phyloP scores from a whole-genome alignment of 345 rosid species.

The Hibiscus trionum region DNA sequence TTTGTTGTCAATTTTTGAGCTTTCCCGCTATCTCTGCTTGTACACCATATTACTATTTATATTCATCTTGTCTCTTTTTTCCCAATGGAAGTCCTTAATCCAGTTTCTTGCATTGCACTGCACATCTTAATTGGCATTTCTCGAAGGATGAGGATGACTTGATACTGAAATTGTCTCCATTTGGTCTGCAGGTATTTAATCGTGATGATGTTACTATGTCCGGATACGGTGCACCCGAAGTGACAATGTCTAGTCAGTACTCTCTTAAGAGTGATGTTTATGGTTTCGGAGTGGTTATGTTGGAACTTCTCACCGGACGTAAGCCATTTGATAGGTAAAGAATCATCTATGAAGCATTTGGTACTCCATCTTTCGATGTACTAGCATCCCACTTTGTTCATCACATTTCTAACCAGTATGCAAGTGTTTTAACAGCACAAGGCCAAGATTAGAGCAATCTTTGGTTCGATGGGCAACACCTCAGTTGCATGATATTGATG shows the following conservation, averaged over 20 bases:
- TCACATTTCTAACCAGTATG: not conserved
- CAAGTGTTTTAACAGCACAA: slow-evolving; percentile 45
- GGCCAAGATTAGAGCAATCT: slow-evolving; percentile 84
- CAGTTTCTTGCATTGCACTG: not conserved
- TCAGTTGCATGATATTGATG: slow-evolving; percentile 97
- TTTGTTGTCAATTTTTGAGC: not conserved
- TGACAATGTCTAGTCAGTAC: slow-evolving; percentile 82
- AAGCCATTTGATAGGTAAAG: slow-evolving; percentile 90
- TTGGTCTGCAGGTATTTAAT: slow-evolving; percentile 48
- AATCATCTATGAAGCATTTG: not conserved
- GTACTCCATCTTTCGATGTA: not conserved
- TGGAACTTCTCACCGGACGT: slow-evolving; percentile 96
- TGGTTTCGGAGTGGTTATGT: slow-evolving; percentile 92
- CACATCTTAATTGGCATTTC: not conserved
- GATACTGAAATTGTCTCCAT: not conserved
- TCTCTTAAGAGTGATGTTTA: slow-evolving; percentile 91
- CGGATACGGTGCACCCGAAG: slow-evolving; percentile 92
- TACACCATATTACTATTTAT: too few relatives aligned
- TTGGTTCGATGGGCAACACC: slow-evolving; percentile 99
- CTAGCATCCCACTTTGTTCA: not conserved
- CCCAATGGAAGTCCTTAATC: too few relatives aligned
- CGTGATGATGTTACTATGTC: slow-evolving; percentile 46
- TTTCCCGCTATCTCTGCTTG: not conserved
- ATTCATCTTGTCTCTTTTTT: too few relatives aligned
- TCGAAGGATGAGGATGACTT: not conserved